phyloP scores from a whole-genome alignment of 495 filamentous ascomycete genomes.

The Hypoxylon subgilvum region DNA sequence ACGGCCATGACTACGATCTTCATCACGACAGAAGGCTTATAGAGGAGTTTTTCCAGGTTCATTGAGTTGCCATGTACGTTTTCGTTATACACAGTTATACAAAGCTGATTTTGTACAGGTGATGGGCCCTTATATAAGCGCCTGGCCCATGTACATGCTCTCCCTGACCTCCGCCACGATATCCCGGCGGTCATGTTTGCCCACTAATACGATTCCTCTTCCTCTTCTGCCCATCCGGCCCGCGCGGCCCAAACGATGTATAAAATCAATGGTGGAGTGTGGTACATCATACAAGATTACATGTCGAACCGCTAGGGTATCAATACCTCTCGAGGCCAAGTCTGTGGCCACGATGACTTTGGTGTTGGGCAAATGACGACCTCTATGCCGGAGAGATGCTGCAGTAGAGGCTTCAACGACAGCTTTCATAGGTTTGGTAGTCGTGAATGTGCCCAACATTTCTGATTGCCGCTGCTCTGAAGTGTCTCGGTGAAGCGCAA shows the following conservation, averaged over 20 bases:
- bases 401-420: constrained; percentile 9
- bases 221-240: constrained; percentile 93
- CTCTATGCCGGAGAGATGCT: constrained; percentile 25
- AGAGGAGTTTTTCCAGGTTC: no score
- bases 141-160: constrained; percentile 90
- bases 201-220: constrained; percentile 86
- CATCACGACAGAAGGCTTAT: no score
- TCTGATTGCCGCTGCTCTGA: constrained; percentile 72
- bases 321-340: constrained; percentile 88
- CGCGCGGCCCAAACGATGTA: constrained; percentile 88
- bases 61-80: constrained; percentile 12
- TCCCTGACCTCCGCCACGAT: constrained; percentile 91
- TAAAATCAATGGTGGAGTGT: constrained; percentile 95
- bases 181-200: constrained; percentile 86
- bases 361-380: constrained; percentile 65
- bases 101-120: constrained; percentile 6
- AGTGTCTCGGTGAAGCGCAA: constrained; percentile 81
- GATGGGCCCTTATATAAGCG: constrained; percentile 66
- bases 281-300: constrained; percentile 95
- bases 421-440: constrained; percentile 51
- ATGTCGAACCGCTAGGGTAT: constrained; percentile 88
- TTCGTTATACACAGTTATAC: constrained; percentile 6
- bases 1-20: no score
- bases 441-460: constrained; percentile 79
- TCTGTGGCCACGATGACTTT: constrained; percentile 95